Percentiles rank a stretch among this genome's conserved stretches.
Evolutionary conservation across 2,329 filamentous ascomycete species (phyloP).

Genomic region (Emergomyces pasteurianus): DNA sequence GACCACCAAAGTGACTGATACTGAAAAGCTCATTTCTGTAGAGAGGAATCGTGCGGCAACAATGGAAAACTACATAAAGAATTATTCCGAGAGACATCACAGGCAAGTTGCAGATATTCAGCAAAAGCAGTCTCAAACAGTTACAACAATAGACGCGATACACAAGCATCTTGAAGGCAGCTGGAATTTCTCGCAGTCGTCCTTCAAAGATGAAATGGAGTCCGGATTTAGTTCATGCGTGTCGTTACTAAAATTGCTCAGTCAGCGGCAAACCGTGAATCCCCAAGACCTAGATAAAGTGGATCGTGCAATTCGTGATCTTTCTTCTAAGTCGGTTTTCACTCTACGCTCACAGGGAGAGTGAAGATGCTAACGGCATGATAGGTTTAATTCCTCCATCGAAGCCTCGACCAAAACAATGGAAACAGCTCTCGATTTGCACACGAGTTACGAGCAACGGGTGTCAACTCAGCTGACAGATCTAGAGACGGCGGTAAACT

Average conservation of each 20-base stretch:
- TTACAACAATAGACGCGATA: conserved; percentile 1
- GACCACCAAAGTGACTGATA: conserved; percentile 12
- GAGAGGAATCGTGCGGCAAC: conserved; percentile 19
- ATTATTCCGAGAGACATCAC: conserved; percentile 4
- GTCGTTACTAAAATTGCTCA: conserved; percentile 4
- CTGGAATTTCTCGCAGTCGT: background rate
- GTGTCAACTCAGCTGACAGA: conserved; percentile 15
- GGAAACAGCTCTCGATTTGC: conserved; percentile 9
- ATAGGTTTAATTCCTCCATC: conserved; percentile 16
- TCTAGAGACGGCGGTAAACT: conserved; percentile 12
- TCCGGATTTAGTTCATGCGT: conserved; percentile 4
- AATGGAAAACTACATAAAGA: conserved; percentile 24
- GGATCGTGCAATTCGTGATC: conserved; percentile 8
- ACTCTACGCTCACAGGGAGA: background rate
- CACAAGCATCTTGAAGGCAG: conserved; percentile 1
- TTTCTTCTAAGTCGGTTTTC: conserved; percentile 16
- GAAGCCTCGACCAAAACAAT: conserved; percentile 11
- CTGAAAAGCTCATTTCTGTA: conserved; percentile 14
- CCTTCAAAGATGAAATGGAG: conserved; percentile 5
- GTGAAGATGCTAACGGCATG: background rate
- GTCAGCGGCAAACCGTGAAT: background rate
- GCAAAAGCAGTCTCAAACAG: conserved; percentile 4
- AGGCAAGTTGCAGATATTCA: conserved; percentile 3
- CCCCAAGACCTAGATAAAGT: conserved; percentile 1
- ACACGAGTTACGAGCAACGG: conserved; percentile 5